Evolutionary conservation across 1,284 basidiomycete species (phyloP), one percentile per base, ranked within the genome.

Genomic region (Amylostereum areolatum): DNA sequence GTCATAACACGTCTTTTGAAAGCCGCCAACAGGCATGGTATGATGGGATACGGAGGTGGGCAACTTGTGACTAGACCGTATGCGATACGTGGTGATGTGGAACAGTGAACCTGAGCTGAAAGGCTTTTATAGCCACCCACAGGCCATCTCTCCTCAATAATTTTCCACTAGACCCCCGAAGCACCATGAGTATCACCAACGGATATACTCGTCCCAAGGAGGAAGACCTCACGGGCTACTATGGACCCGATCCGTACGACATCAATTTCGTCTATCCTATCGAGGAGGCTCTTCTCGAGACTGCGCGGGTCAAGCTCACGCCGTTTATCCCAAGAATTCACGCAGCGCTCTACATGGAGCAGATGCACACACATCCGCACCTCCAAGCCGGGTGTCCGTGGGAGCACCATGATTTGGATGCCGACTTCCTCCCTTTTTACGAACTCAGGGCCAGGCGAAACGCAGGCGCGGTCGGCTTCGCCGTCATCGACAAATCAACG

Each of bases 271-370:
- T 47, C 43, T 54, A 65, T 42, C 64, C 67, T 12, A 48, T 73
- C 18, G 65, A 66, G 5, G 32, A 60, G 0, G 41, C 52, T 28
- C 27, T 35, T 4, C 59, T 75, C 28, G 67, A 71, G 52, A 68
- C 63, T 7, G 48, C 60, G 2, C 70, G 68, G 45, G 62, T 75
- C 48, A 65, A 66, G 46, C 56, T 75, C n/a, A 61, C 62, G 5
- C 71, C 70, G 0, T 72, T 72, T 56, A 61, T 66, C 30, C 65
- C 69, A 0, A 52, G 60, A 2, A 43, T 63, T 33, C 68, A 73
- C 52, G 66, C 61, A 11, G 50, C 59, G 27, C 39, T 52, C 5
- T 70, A 67, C 55, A 57, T 59, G 47, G 49, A 52, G 2, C 54
- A 60, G 42, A 43, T 53, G 4, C 33, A 47, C 12, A 44, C 45